Evolutionary conservation across 768 basidiomycete genomes (phyloP).

Genomic region (Pleurotus citrinopileatus): DNA sequence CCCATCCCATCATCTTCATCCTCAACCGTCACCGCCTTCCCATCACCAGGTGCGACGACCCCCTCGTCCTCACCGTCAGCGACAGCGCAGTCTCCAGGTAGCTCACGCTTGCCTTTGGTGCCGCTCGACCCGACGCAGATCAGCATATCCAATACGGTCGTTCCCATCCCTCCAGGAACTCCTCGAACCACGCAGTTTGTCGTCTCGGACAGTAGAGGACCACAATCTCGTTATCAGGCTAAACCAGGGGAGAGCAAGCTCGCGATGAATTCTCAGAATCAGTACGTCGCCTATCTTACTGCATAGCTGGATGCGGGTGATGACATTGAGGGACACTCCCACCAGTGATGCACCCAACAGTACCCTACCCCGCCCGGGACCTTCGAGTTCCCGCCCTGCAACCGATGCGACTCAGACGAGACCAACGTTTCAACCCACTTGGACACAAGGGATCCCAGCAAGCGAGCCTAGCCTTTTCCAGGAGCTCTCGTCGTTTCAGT

Average conservation of each 20-base stretch:
- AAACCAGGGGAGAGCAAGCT: background rate
- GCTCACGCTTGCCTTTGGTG: background rate
- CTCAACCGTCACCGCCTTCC: background rate
- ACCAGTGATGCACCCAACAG: background rate
- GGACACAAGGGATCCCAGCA: conserved; percentile 11
- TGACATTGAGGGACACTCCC: background rate
- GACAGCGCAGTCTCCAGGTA: background rate
- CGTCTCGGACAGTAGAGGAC: background rate
- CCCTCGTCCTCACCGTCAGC: background rate
- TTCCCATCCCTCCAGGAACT: background rate
- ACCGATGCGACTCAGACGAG: background rate
- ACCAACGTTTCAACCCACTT: conserved; percentile 14
- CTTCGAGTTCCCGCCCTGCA: background rate
- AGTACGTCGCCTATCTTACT: conserved; percentile 1
- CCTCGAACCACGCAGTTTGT: background rate
- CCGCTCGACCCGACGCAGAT: conserved; percentile 5
- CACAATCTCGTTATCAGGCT: background rate
- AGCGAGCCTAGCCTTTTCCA: conserved; percentile 38
- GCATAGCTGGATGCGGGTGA: background rate
- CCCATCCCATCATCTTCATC: conserved; percentile 11
- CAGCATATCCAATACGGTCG: background rate
- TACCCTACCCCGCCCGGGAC: background rate
- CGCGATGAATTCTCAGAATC: background rate
- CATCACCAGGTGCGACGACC: background rate
- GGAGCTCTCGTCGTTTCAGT: conserved; percentile 44